A percentile compares a stretch with the other conserved stretches of the same genome.
Conservation (phyloP, 805 yeast genomes). For the Cyberlindnera lachancei region DNA sequence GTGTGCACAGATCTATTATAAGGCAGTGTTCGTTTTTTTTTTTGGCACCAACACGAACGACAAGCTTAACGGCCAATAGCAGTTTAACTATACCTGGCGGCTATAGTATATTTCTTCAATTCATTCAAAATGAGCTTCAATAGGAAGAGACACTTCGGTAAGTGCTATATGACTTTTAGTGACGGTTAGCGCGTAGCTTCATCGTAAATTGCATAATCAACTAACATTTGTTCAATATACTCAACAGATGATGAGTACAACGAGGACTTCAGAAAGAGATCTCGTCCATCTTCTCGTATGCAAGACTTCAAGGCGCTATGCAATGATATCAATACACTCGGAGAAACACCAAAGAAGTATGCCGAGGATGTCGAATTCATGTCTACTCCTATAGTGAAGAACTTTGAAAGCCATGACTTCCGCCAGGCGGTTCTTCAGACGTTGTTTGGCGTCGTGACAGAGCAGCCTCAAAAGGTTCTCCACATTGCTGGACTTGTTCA, state of each 20-base stretch:
- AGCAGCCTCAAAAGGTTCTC: constrained; percentile 87
- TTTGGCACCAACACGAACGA: too few species aligned
- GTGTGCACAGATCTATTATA: too few species aligned
- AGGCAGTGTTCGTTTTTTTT: too few species aligned
- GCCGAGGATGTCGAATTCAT: constrained; percentile 60
- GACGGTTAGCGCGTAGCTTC: too few species aligned
- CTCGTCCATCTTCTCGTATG: constrained; percentile 36
- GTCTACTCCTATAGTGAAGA: constrained; percentile 57
- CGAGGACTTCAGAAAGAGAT: constrained; percentile 19
- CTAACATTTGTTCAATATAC: too few species aligned
- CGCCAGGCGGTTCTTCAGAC: constrained; percentile 54
- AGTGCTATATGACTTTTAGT: too few species aligned
- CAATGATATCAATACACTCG: constrained; percentile 48
- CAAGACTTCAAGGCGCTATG: constrained; percentile 40
- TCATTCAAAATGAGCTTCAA: constrained; percentile 21
- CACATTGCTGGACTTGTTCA: constrained; percentile 63
- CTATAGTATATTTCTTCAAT: too few species aligned
- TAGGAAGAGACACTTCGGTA: constrained; percentile 22
- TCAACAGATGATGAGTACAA: constrained; percentile 19
- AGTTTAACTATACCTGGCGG: too few species aligned
- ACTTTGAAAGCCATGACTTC: constrained; percentile 56
- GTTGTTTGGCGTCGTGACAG: constrained; percentile 60
- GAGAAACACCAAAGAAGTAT: constrained; percentile 43
- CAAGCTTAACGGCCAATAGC: too few species aligned
- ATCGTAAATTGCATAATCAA: too few species aligned